Base-by-base conservation (phyloP, 1,284 basidiomycete species). In the Vanrija pseudolonga region DNA sequence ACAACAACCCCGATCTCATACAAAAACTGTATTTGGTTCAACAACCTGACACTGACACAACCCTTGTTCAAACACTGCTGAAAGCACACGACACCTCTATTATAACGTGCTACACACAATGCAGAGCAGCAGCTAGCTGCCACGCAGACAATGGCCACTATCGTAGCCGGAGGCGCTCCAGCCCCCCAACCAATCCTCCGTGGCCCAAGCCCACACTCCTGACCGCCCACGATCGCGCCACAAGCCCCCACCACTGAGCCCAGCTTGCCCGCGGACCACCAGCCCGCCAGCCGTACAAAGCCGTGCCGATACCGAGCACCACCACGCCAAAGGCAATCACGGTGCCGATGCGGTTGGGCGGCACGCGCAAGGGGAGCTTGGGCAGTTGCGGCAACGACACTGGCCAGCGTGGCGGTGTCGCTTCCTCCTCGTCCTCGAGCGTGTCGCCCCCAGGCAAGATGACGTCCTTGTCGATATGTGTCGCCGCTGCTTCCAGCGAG, bases 261-360 rank as follows among this genome's bases (percentile, higher is more conserved):
- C 68, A 71, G 20, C 56, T 57, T 2, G 60, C 24, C 9, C 17
- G 47, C 47, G 32, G 17, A 14, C 28, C 23, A 32, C 49, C 20
- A 15, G 19, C 11, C 56, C 59, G 40, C 64, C 64, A 47, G 53
- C 68, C 65, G 44, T 70, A 69, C 2, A 69, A 48, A 2, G 68
- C 70, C 7, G 72, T 66, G 12, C 70, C 65, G 2, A 76, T 48
- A 0, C 73, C 72, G 15, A 74, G 37, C 1, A 66, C 50, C 2
- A 72, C 58, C 1, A 72, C 58, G 17, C 65, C 62, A 9, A 73
- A 18, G 3, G 68, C 71, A 6, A 76, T 2, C 1, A 59, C 51
- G 1, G 67, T 67, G 4, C 68, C 66, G 0, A 62, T 17, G 20
- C 62, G 55, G 42, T 63, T 53, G 44, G 55, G 45, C 17, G 62